Conservation (phyloP, 1,139 yeast species). For the Chernovozyma aurita region DNA sequence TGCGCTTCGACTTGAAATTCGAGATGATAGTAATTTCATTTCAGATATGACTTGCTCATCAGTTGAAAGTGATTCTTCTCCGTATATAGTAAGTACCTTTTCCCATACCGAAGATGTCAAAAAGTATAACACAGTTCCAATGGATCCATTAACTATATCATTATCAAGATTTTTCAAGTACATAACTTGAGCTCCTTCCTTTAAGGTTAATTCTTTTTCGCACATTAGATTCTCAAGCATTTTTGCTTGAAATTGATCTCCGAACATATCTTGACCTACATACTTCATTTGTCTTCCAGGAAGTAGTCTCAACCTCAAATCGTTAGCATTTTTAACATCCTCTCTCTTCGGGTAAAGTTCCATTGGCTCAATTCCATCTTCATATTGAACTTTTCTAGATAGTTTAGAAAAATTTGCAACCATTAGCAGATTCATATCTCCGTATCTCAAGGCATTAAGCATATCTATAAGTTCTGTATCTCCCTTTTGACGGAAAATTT, state of each 20-base stretch:
- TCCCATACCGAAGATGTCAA: constrained; percentile 32
- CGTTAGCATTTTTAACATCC: constrained; percentile 72
- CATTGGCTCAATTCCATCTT: constrained; percentile 78
- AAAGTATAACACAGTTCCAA: constrained; percentile 63
- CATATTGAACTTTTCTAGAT: constrained; percentile 50
- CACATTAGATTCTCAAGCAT: constrained; percentile 46
- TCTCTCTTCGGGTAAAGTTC: constrained; percentile 71
- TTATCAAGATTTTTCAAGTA: constrained; percentile 43
- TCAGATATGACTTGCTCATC: constrained; percentile 24
- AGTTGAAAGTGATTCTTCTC: constrained; percentile 14
- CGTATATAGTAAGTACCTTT: constrained; percentile 24
- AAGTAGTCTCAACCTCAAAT: constrained; percentile 39
- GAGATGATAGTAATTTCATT: constrained; percentile 21
- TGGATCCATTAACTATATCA: constrained; percentile 51
- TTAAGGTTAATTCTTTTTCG: constrained; percentile 38
- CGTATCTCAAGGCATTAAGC: constrained; percentile 71
- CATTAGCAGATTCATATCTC: constrained; percentile 47
- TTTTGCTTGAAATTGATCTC: constrained; percentile 18
- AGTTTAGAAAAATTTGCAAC: constrained; percentile 43
- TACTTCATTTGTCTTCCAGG: constrained; percentile 41
- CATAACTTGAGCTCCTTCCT: constrained; percentile 63
- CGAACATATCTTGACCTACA: constrained; percentile 45
- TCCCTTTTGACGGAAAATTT: constrained; percentile 71
- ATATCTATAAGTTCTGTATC: constrained; percentile 64
- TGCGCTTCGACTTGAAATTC: constrained; percentile 19